phyloP scores from a whole-genome alignment of 2,329 filamentous ascomycete genomes.

The Cladosporium cucumerinum region DNA sequence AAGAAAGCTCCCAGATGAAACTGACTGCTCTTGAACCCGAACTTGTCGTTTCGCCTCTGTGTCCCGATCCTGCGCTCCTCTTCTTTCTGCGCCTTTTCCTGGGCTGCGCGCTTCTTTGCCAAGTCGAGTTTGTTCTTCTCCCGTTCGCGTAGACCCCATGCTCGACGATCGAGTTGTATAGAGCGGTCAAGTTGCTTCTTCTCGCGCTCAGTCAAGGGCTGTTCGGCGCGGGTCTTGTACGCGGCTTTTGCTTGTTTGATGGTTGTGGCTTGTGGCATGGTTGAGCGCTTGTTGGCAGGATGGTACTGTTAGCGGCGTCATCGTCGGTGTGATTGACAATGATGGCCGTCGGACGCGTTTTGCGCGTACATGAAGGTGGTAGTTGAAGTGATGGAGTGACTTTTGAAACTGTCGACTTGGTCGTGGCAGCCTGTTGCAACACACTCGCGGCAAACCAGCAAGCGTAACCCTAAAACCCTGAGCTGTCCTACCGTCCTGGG shows the following conservation, averaged over 20 bases:
- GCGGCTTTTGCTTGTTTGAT: constrained; percentile 37
- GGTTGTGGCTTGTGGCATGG: constrained; percentile 28
- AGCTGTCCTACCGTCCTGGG: background rate
- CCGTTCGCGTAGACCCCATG: constrained; percentile 32
- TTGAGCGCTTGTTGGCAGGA: background rate
- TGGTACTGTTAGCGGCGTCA: background rate
- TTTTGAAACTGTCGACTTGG: background rate
- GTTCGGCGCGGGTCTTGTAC: constrained; percentile 34
- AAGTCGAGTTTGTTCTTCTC: constrained; percentile 33
- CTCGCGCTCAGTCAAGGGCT: constrained; percentile 32
- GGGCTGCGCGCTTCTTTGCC: constrained; percentile 29
- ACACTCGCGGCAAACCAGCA: background rate
- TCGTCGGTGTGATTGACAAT: background rate
- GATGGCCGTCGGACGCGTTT: background rate
- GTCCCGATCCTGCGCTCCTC: constrained; percentile 26
- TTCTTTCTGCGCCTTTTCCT: constrained; percentile 25
- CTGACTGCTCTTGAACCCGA: constrained; percentile 36
- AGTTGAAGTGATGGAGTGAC: background rate
- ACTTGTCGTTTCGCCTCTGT: constrained; percentile 33
- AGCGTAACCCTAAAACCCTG: background rate
- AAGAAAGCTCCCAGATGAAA: constrained; percentile 37
- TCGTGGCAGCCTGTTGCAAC: background rate
- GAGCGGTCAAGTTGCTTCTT: constrained; percentile 33
- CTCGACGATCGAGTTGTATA: constrained; percentile 35
- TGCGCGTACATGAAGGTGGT: background rate